Conservation (phyloP, 2,329 filamentous ascomycete species). For the Pyricularia sp. region DNA sequence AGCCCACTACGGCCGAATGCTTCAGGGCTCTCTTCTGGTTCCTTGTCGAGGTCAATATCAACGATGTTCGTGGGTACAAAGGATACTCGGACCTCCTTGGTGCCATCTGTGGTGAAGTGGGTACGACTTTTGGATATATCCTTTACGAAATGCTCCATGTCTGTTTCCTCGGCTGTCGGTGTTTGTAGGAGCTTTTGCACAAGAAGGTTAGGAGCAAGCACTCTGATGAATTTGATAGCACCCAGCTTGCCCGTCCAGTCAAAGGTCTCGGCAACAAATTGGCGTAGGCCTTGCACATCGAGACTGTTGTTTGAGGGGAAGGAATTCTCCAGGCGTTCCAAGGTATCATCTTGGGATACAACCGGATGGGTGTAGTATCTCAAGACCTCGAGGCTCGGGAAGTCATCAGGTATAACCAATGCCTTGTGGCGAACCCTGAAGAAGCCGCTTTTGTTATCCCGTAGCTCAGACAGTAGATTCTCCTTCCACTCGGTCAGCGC, state of each 20-base stretch:
- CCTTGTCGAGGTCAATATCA: constrained; percentile 63
- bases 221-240: constrained; percentile 75
- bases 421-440: constrained; percentile 71
- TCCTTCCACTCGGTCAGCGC: constrained; percentile 64
- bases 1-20: constrained; percentile 41
- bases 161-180: neutral
- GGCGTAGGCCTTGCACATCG: constrained; percentile 57
- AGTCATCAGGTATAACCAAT: constrained; percentile 67
- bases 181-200: constrained; percentile 43
- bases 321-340: constrained; percentile 42
- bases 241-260: constrained; percentile 75
- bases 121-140: constrained; percentile 58
- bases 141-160: constrained; percentile 44
- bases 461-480: constrained; percentile 63
- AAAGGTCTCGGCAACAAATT: constrained; percentile 71
- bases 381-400: constrained; percentile 71
- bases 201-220: constrained; percentile 69
- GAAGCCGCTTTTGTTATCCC: constrained; percentile 72
- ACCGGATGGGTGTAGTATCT: constrained; percentile 83
- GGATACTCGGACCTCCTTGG: constrained; percentile 68
- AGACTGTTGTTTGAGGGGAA: constrained; percentile 33
- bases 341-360: constrained; percentile 54
- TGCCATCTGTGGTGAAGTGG: constrained; percentile 66
- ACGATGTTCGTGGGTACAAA: constrained; percentile 72
- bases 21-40: constrained; percentile 47